These are phyloP conservation scores for Halenospora varia DNA, from an alignment of 495 filamentous ascomycete species.

Conservation along the genomic window DNA sequence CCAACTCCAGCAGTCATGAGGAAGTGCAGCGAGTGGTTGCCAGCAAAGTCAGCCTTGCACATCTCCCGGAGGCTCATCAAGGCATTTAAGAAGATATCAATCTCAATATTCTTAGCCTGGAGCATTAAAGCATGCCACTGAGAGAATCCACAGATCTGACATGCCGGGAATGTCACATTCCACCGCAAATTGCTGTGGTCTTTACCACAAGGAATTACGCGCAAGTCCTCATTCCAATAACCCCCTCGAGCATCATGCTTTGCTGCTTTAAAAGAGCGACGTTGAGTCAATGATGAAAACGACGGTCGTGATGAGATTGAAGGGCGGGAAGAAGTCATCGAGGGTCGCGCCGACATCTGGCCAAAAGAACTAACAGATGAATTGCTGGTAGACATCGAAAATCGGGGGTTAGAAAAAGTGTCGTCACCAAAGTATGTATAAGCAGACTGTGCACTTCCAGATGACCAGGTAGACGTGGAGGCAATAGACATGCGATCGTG, in stretches of 20 bases:
- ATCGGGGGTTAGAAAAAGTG: slow-evolving; percentile 8
- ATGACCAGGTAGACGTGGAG: slow-evolving; percentile 2
- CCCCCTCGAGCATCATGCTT: slow-evolving; percentile 18
- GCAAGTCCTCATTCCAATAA: slow-evolving; percentile 13
- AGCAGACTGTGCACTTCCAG: slow-evolving; percentile 6
- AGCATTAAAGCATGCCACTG: slow-evolving; percentile 20
- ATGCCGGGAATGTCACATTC: slow-evolving; percentile 9
- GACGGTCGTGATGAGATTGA: not conserved
- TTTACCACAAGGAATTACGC: slow-evolving; percentile 17
- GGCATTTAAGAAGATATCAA: slow-evolving; percentile 5
- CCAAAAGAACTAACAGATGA: slow-evolving; percentile 13
- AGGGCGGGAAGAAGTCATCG: no score
- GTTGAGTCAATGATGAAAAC: not conserved
- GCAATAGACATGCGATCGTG: slow-evolving; percentile 5
- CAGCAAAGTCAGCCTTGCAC: slow-evolving; percentile 13
- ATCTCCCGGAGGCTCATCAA: slow-evolving; percentile 8
- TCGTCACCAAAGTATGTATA: slow-evolving; percentile 12
- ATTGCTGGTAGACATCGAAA: slow-evolving; percentile 5
- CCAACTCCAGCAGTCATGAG: slow-evolving; percentile 18
- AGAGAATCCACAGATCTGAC: slow-evolving; percentile 17
- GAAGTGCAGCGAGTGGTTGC: slow-evolving; percentile 17
- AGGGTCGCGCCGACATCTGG: not conserved
- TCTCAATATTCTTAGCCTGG: slow-evolving; percentile 10
- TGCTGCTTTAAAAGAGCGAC: not conserved
- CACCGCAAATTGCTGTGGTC: slow-evolving; percentile 15